These are phyloP conservation scores for Pseudogymnoascus sp. DNA, from an alignment of 2,329 filamentous ascomycete genomes.

Conservation along the genomic window DNA sequence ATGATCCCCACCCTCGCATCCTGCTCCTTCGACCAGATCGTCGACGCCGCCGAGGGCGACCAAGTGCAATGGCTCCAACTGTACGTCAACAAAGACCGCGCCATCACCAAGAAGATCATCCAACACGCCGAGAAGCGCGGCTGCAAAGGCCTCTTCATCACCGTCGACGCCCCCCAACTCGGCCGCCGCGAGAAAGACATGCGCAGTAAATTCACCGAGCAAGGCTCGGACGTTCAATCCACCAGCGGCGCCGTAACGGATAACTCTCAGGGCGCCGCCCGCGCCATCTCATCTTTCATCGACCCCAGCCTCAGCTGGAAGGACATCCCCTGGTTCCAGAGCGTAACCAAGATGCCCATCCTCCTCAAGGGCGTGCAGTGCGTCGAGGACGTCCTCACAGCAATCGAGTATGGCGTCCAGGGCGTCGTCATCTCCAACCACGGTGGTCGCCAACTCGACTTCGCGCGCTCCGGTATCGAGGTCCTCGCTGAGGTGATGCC, in stretches of 20 bases:
- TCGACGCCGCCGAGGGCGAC: constrained; percentile 70
- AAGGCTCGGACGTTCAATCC: constrained; percentile 72
- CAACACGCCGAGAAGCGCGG: constrained; percentile 85
- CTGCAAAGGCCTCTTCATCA: constrained; percentile 96
- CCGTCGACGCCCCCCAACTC: constrained; percentile 92
- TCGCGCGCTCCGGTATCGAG: constrained; percentile 81
- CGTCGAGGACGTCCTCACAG: constrained; percentile 86
- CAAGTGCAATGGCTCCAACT: constrained; percentile 96
- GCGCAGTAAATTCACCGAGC: constrained; percentile 83
- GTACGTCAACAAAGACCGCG: constrained; percentile 88
- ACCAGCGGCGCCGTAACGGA: constrained; percentile 64
- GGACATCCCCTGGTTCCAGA: constrained; percentile 87
- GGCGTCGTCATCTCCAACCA: constrained; percentile 95
- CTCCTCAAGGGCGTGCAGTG: constrained; percentile 94
- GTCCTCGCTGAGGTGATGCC: constrained; percentile 92
- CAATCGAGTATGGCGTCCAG: constrained; percentile 73
- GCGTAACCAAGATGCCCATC: constrained; percentile 90
- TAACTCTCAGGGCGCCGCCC: constrained; percentile 82
- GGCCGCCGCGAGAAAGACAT: constrained; percentile 96
- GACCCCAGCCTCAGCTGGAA: constrained; percentile 90
- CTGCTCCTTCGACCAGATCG: constrained; percentile 94
- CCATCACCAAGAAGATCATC: constrained; percentile 83
- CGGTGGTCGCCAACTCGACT: constrained; percentile 89
- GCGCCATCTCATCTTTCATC: constrained; percentile 94
- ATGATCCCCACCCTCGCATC: constrained; percentile 98